phyloP scores from a whole-genome alignment of 495 filamentous ascomycete species.

The Penicillium pulvis region DNA sequence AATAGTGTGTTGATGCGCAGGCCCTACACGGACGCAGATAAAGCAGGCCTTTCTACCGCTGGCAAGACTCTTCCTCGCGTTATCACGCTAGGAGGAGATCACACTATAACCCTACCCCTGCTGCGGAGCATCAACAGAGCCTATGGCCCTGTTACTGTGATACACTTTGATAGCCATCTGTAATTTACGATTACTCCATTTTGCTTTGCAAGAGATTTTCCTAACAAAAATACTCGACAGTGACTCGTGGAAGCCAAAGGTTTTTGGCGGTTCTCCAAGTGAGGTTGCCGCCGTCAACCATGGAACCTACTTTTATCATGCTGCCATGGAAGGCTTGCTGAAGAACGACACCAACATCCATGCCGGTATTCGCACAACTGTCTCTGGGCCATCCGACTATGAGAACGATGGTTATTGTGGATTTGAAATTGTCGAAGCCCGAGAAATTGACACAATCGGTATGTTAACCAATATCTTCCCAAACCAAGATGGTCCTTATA shows the following conservation, averaged over 20 bases:
- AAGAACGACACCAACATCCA: conserved; percentile 84
- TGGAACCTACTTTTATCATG: conserved; percentile 79
- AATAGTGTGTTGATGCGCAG: conserved; percentile 55
- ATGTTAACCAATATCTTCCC: not conserved
- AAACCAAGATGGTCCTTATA: not conserved
- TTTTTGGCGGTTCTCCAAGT: conserved; percentile 67
- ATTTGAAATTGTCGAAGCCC: conserved; percentile 77
- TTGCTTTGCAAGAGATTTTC: not conserved
- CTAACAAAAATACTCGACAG: conserved; percentile 23
- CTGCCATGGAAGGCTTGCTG: conserved; percentile 70
- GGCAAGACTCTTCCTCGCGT: conserved; percentile 62
- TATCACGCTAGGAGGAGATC: conserved; percentile 69
- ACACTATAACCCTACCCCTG: conserved; percentile 64
- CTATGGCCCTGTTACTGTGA: conserved; percentile 67
- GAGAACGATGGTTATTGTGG: conserved; percentile 83
- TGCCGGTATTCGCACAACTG: conserved; percentile 78
- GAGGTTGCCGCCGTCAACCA: conserved; percentile 75
- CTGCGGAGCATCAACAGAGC: conserved; percentile 65
- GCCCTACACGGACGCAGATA: conserved; percentile 48
- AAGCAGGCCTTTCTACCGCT: conserved; percentile 51
- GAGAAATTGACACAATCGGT: conserved; percentile 79
- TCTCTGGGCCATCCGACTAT: conserved; percentile 72
- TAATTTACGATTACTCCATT: conserved; percentile 16
- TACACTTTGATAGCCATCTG: conserved; percentile 75
- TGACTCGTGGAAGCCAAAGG: conserved; percentile 68